These are phyloP conservation scores for Tricholomella constricta DNA, from an alignment of 768 basidiomycete species.

Conservation along the genomic window DNA sequence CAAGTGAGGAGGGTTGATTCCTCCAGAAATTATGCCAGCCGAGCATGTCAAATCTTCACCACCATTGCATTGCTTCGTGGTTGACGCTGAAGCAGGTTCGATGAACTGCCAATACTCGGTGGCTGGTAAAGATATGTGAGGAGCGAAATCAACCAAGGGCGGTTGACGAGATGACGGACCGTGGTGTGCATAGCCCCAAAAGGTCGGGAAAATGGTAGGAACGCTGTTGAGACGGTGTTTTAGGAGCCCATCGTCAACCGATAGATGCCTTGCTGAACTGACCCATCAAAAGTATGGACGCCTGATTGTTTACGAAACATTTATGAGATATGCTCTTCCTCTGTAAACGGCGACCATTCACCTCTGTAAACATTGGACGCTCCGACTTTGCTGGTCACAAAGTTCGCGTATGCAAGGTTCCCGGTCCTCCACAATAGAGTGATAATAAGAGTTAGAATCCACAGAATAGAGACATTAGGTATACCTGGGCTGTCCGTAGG, in stretches of 20 bases:
- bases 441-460: not conserved
- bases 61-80: constrained; percentile 23
- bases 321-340: no score
- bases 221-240: constrained; percentile 11
- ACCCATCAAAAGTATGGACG: no score
- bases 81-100: constrained; percentile 25
- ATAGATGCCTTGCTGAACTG: no score
- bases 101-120: constrained; percentile 28
- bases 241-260: no score
- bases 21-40: no score
- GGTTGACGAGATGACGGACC: not conserved
- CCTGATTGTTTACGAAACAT: no score
- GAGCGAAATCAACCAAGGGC: no score
- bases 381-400: constrained; percentile 19
- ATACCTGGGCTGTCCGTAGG: constrained; percentile 21
- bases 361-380: constrained; percentile 16
- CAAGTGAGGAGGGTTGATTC: no score
- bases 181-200: constrained; percentile 15
- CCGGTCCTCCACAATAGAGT: constrained; percentile 5
- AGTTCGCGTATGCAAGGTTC: constrained; percentile 16
- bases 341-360: no score
- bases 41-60: constrained; percentile 31
- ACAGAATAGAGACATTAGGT: not conserved
- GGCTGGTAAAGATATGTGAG: constrained; percentile 8
- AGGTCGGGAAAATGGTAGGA: constrained; percentile 14